A percentile compares a stretch with the other conserved stretches of the same genome.
phyloP scores from a whole-genome alignment of 768 basidiomycete species.

The Collybia sordida region DNA sequence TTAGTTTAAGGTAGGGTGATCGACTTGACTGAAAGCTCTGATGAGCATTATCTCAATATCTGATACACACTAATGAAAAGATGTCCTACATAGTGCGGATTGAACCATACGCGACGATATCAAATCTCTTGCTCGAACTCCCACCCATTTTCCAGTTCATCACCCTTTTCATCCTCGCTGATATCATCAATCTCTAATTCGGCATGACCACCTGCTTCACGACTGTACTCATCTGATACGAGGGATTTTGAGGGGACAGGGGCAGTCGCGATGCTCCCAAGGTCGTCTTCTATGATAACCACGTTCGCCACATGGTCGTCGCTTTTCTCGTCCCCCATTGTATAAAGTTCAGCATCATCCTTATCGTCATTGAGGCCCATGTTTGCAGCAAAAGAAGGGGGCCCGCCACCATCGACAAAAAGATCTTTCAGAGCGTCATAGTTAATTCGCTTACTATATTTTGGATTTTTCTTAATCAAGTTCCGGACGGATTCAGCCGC shows the following conservation, averaged over 20 bases:
- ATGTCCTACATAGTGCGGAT: no score
- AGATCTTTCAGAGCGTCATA: conserved; percentile 86
- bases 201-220: conserved; percentile 28
- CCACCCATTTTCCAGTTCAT: conserved; percentile 51
- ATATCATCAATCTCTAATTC: conserved; percentile 43
- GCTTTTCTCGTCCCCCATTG: conserved; percentile 40
- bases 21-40: no score
- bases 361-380: conserved; percentile 43
- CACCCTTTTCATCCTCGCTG: conserved; percentile 45
- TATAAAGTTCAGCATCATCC: conserved; percentile 41
- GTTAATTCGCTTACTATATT: conserved; percentile 92
- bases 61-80: no score
- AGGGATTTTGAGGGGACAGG: conserved; percentile 16
- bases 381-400: conserved; percentile 23
- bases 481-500: conserved; percentile 77
- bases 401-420: conserved; percentile 51
- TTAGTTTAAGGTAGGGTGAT: no score
- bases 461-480: conserved; percentile 80
- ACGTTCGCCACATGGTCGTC: conserved; percentile 30
- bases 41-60: no score
- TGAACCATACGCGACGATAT: neutral
- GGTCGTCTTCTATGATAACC: conserved; percentile 46
- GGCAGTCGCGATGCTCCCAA: conserved; percentile 31
- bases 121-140: conserved; percentile 77
- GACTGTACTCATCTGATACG: conserved; percentile 15